Percentiles rank a stretch among this genome's conserved stretches.
These are phyloP conservation scores for Curvularia eragrostidis DNA, from an alignment of 2,329 filamentous ascomycete genomes.

Conservation along the genomic window DNA sequence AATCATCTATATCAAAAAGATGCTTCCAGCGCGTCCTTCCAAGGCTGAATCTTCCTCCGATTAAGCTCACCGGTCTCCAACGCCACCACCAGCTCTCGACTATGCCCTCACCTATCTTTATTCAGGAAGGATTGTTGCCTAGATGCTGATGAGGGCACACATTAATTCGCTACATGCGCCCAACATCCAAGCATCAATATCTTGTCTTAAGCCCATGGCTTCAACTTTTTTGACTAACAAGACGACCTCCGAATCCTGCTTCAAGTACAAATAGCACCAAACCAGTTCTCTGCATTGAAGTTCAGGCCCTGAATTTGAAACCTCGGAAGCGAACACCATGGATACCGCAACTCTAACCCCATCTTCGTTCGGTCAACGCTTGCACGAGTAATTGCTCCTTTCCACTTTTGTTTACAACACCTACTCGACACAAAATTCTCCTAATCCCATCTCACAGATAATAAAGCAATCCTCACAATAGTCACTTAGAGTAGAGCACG, in stretches of 20 bases:
- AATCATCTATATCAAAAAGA: neutral
- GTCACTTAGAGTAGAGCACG: neutral
- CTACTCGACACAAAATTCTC: neutral
- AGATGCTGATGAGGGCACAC: neutral
- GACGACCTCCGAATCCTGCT: neutral
- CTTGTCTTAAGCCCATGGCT: neutral
- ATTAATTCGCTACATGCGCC: neutral
- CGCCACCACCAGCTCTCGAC: neutral
- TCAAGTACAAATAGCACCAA: neutral
- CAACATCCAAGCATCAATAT: neutral
- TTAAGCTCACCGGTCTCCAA: slow-evolving; percentile 1
- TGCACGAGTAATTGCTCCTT: neutral
- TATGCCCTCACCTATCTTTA: neutral
- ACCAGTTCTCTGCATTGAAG: neutral
- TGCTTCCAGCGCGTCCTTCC: too few relatives aligned
- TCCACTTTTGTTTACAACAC: neutral
- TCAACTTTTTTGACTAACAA: neutral
- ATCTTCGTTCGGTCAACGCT: neutral
- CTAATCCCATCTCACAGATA: neutral
- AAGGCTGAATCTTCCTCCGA: neutral
- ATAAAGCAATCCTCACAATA: neutral
- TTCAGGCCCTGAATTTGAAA: too few relatives aligned
- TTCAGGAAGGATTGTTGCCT: neutral
- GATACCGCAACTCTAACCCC: neutral
- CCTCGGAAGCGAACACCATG: neutral